These are phyloP conservation scores for Sphagnum contortum DNA, from an alignment of 225 moss, liverwort and hornwort species.

Conservation along the genomic window DNA sequence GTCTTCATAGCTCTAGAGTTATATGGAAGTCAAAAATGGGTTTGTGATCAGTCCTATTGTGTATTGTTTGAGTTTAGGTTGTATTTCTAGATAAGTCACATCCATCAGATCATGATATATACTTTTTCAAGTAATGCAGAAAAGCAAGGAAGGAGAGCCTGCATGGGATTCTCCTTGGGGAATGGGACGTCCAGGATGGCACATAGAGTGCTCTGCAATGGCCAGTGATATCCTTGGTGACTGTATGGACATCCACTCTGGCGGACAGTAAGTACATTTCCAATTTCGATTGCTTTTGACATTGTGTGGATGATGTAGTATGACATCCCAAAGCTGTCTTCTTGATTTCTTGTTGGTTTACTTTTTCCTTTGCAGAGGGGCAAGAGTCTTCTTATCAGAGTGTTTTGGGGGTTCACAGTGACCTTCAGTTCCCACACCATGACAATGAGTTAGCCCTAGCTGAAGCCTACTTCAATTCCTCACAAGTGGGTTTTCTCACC, in stretches of 20 bases:
- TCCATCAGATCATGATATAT: no score
- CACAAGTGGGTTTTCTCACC: slow-evolving; percentile 36
- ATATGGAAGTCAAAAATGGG: neutral
- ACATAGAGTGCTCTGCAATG: slow-evolving; percentile 99
- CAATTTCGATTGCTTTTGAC: no score
- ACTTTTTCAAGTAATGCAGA: slow-evolving; percentile 22
- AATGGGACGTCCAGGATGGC: slow-evolving; percentile 89
- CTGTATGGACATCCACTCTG: slow-evolving; percentile 79
- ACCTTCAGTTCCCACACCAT: slow-evolving; percentile 93
- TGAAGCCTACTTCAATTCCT: slow-evolving; percentile 75
- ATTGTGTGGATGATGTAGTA: no score
- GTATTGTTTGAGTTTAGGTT: neutral
- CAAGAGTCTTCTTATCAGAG: no score
- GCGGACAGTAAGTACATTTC: slow-evolving; percentile 65
- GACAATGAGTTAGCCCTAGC: slow-evolving; percentile 92
- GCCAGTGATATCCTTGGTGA: slow-evolving; percentile 82
- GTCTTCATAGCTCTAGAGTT: neutral
- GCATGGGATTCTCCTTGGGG: slow-evolving; percentile 97
- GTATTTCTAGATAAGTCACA: no score
- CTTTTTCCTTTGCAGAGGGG: neutral
- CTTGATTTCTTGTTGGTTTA: neutral
- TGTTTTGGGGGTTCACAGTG: slow-evolving; percentile 33
- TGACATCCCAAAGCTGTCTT: neutral
- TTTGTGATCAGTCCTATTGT: neutral
- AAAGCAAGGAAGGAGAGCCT: slow-evolving; percentile 85